Evolutionary conservation across 441 rosid genomes (phyloP).

Genomic region (Pelargonium cotyledonis): DNA sequence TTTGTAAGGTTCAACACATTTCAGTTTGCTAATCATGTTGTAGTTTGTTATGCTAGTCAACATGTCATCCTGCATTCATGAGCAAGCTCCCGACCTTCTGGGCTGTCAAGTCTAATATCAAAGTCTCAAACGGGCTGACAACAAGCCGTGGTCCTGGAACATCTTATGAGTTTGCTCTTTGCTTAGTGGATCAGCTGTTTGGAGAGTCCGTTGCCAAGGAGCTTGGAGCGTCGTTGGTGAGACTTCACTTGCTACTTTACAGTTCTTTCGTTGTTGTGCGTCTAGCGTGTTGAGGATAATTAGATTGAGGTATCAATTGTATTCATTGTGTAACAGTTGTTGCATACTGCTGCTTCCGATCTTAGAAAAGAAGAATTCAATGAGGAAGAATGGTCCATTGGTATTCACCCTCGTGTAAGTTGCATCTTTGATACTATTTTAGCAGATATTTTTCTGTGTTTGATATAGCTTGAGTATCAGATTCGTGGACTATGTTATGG

Average conservation of each 20-base stretch:
- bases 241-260: not conserved
- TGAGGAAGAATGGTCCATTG: constrained; percentile 64
- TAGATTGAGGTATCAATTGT: constrained; percentile 18
- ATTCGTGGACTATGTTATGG: constrained; percentile 6
- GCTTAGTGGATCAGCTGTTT: constrained; percentile 70
- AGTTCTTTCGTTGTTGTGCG: not conserved
- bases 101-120: constrained; percentile 81
- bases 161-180: constrained; percentile 70
- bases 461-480: not conserved
- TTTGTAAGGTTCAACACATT: constrained; percentile 9
- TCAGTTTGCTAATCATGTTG: constrained; percentile 43
- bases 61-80: constrained; percentile 88
- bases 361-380: constrained; percentile 61
- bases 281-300: not conserved
- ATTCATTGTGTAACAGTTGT: constrained; percentile 34
- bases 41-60: constrained; percentile 60
- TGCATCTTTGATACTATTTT: constrained; percentile 5
- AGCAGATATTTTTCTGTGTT: not conserved
- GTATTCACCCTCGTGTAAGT: constrained; percentile 65
- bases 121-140: constrained; percentile 82
- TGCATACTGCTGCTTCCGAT: constrained; percentile 37
- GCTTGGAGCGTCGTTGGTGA: constrained; percentile 59
- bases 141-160: constrained; percentile 98
- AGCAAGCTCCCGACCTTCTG: constrained; percentile 81
- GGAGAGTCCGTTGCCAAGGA: constrained; percentile 70